A percentile compares a stretch with the other conserved stretches of the same genome.
These are phyloP conservation scores for Aspergillus latus DNA, from an alignment of 2,329 filamentous ascomycete genomes.

Conservation along the genomic window DNA sequence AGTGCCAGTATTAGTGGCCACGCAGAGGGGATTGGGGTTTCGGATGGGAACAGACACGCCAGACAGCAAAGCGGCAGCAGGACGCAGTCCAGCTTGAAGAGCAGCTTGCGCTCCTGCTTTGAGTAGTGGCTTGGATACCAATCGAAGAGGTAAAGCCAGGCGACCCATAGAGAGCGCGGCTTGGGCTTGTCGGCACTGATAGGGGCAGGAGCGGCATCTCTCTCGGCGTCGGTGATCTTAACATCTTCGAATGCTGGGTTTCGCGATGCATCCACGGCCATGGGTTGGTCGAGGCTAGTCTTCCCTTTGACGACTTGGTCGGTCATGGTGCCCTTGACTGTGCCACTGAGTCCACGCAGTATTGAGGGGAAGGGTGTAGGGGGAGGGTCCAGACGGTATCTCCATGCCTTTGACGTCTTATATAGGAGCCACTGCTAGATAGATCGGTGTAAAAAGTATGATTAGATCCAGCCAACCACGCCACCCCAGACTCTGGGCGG, in stretches of 20 bases:
- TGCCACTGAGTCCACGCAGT: no score
- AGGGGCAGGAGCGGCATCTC: background rate
- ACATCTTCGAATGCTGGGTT: background rate
- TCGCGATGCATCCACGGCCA: background rate
- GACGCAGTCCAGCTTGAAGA: constrained; percentile 18
- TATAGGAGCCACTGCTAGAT: background rate
- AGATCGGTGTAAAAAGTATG: background rate
- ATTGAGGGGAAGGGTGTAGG: no score
- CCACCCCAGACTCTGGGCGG: background rate
- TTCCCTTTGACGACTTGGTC: background rate
- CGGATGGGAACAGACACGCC: constrained; percentile 6
- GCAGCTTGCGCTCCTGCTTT: constrained; percentile 12
- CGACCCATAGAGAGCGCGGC: constrained; percentile 17
- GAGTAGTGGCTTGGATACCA: constrained; percentile 19
- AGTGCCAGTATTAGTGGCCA: no score
- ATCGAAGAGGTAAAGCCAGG: constrained; percentile 17
- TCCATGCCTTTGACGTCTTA: background rate
- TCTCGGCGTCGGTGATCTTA: constrained; percentile 7
- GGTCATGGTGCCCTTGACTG: background rate
- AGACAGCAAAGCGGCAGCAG: constrained; percentile 17
- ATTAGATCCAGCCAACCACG: background rate
- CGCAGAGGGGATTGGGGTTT: background rate
- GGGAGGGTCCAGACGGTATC: no score
- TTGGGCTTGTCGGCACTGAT: constrained; percentile 12
- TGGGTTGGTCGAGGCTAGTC: background rate